Percentiles rank a stretch among this genome's conserved stretches.
phyloP scores from a whole-genome alignment of 2,329 filamentous ascomycete species.

The Chaetomium strumarium region DNA sequence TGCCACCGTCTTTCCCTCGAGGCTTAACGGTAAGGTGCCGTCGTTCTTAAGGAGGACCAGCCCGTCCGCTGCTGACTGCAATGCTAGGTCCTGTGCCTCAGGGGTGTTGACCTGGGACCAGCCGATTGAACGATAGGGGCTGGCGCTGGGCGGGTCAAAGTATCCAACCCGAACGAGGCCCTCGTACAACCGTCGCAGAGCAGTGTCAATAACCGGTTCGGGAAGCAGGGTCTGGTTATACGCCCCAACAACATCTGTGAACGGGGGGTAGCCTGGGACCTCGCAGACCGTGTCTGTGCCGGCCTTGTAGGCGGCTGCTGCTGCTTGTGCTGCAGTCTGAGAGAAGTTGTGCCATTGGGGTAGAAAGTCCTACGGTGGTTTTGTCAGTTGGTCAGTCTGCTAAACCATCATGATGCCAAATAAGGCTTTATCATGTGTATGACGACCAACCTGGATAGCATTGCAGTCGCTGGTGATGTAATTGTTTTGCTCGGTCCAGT shows the following conservation, averaged over 20 bases:
- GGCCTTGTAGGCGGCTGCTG: constrained; percentile 18
- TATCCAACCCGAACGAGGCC: constrained; percentile 31
- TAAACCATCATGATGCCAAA: neutral
- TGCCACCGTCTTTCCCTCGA: constrained; percentile 39
- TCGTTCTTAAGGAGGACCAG: constrained; percentile 49
- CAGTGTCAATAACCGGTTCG: constrained; percentile 27
- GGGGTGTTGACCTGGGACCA: constrained; percentile 52
- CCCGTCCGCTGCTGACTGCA: constrained; percentile 45
- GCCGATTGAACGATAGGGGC: constrained; percentile 43
- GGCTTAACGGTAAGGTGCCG: constrained; percentile 39
- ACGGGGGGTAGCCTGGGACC: constrained; percentile 14
- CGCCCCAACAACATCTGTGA: constrained; percentile 21
- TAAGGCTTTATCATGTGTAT: neutral
- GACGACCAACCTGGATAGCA: constrained; percentile 12
- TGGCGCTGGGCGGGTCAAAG: constrained; percentile 24
- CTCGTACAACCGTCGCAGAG: constrained; percentile 30
- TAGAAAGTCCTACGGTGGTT: constrained; percentile 15
- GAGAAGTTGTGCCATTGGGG: constrained; percentile 20
- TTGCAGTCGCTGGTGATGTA: constrained; percentile 15
- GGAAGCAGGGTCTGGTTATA: constrained; percentile 26
- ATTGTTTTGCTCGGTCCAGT: constrained; percentile 24
- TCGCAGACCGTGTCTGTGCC: constrained; percentile 25
- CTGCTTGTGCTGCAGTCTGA: constrained; percentile 18
- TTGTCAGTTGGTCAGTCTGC: neutral
- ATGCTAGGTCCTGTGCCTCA: constrained; percentile 48